Conservation (phyloP, 768 basidiomycete species). For the Pholiota conissans region DNA sequence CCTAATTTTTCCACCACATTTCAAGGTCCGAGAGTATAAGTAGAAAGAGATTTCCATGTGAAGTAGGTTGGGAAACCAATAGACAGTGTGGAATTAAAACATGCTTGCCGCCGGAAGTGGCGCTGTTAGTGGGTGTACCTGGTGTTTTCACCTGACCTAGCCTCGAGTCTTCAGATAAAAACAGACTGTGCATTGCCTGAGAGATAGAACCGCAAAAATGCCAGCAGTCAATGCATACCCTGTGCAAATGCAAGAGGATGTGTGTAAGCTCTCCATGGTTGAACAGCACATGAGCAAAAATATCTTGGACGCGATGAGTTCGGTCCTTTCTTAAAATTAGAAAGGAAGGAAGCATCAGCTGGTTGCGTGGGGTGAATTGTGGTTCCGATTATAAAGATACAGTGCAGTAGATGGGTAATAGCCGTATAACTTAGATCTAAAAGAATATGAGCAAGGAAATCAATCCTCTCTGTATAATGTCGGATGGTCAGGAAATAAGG, state of each 20-base stretch:
- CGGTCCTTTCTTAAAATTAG: not conserved
- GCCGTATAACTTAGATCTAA: conserved; percentile 24
- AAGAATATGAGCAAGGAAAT: conserved; percentile 11
- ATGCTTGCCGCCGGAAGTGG: not conserved
- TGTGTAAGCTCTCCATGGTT: not conserved
- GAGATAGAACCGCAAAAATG: not conserved
- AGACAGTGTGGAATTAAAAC: too few species aligned
- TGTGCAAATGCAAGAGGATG: not conserved
- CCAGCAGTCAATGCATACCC: not conserved
- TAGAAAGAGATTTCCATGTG: not conserved
- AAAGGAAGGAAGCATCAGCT: not conserved
- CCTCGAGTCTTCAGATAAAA: not conserved
- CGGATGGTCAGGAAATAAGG: not conserved
- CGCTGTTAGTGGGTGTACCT: not conserved
- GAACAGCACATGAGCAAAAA: not conserved
- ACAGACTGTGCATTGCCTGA: not conserved
- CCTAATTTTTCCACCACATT: not conserved
- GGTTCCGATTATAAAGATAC: conserved; percentile 27
- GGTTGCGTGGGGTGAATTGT: conserved; percentile 1
- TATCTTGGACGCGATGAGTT: not conserved
- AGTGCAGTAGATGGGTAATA: conserved; percentile 15
- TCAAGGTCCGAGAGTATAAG: not conserved
- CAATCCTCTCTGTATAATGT: conserved; percentile 38
- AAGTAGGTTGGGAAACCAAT: not conserved
- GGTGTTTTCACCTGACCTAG: not conserved